Evolutionary conservation across 2,329 filamentous ascomycete species (phyloP).

Genomic region (Stachybotrys elegans): DNA sequence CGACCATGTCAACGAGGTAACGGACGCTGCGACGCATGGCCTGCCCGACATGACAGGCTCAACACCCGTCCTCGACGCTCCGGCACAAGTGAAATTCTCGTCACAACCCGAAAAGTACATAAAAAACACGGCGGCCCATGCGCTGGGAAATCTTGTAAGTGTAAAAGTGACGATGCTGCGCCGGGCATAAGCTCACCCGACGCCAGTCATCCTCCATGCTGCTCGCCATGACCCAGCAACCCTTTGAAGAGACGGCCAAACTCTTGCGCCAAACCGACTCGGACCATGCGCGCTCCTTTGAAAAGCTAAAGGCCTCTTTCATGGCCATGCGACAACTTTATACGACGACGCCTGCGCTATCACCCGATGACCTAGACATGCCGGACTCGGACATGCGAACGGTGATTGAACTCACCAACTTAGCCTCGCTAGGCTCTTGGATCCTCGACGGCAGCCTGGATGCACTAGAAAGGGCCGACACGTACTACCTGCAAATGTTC

Average conservation of each 20-base stretch:
- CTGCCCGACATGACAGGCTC: no score
- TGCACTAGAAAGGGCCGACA: conserved; percentile 35
- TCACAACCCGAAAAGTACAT: conserved; percentile 32
- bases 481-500: conserved; percentile 40
- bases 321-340: conserved; percentile 28
- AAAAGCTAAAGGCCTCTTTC: conserved; percentile 25
- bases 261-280: conserved; percentile 27
- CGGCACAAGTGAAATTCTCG: conserved; percentile 27
- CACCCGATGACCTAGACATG: conserved; percentile 27
- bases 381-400: conserved; percentile 25
- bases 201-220: conserved; percentile 32
- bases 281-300: conserved; percentile 26
- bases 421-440: conserved; percentile 40
- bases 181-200: neutral
- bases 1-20: conserved; percentile 22
- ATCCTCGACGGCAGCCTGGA: conserved; percentile 31
- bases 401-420: conserved; percentile 41
- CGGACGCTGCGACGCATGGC: no score
- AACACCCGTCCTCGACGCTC: no score
- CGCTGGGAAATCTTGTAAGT: conserved; percentile 37
- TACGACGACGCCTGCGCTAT: conserved; percentile 24
- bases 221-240: conserved; percentile 29
- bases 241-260: conserved; percentile 29
- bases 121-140: conserved; percentile 30
- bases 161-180: conserved; percentile 12